phyloP scores from a whole-genome alignment of 306 rosid genomes.

The Glycyrrhiza uralensis region DNA sequence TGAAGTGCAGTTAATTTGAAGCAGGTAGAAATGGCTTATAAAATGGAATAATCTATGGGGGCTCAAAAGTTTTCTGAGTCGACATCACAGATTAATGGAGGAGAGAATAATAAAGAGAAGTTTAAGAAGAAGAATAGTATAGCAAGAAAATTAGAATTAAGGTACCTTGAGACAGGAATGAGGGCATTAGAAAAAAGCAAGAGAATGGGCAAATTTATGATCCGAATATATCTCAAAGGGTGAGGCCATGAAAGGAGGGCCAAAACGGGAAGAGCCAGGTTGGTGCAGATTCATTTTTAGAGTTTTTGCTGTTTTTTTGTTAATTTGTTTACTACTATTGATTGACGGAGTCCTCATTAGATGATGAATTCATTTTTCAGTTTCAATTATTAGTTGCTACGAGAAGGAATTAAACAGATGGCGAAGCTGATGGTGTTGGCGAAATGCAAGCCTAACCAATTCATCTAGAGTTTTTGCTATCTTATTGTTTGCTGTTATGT shows the following conservation, averaged over 20 bases:
- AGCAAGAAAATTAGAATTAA: too few species aligned
- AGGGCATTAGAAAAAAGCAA: constrained; percentile 25
- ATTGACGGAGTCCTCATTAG: constrained; percentile 25
- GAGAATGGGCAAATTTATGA: constrained; percentile 27
- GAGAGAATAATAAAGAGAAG: neutral
- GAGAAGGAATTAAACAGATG: neutral
- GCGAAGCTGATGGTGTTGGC: constrained; percentile 14
- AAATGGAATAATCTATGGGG: constrained; percentile 18
- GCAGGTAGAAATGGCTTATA: neutral
- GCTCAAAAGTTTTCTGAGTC: neutral
- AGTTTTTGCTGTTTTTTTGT: constrained; percentile 29
- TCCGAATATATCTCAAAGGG: constrained; percentile 38
- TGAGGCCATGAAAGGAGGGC: neutral
- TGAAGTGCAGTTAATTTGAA: neutral
- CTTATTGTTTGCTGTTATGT: neutral
- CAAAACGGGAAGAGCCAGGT: constrained; percentile 36
- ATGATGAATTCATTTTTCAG: neutral
- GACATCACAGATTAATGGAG: constrained; percentile 2
- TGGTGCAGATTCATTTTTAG: constrained; percentile 50
- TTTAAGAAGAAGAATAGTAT: too few species aligned
- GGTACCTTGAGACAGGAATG: constrained; percentile 53
- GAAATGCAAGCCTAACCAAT: constrained; percentile 44
- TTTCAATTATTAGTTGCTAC: constrained; percentile 19
- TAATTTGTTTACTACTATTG: constrained; percentile 26
- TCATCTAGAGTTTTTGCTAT: neutral